Percentiles rank a stretch among this genome's conserved stretches.
Conservation (phyloP, 805 yeast genomes). For the Myxozyma kluyveri region DNA sequence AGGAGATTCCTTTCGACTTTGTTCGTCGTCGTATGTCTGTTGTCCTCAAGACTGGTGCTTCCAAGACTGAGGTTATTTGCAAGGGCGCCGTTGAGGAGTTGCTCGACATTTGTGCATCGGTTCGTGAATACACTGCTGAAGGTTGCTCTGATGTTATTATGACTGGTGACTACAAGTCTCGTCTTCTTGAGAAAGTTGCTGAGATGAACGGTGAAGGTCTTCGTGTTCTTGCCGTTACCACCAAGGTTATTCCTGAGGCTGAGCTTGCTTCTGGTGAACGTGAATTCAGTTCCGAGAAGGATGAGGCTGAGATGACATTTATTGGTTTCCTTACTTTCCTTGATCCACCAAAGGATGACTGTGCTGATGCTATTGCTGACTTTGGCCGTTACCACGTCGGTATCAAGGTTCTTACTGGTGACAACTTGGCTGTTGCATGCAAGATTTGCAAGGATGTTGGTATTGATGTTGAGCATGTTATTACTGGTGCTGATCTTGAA, state of each 20-base stretch:
- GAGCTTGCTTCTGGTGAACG: constrained; percentile 20
- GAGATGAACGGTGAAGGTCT: constrained; percentile 25
- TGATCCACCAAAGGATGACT: constrained; percentile 31
- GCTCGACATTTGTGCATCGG: constrained; percentile 19
- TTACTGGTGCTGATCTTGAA: constrained; percentile 43
- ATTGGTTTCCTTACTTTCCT: constrained; percentile 28
- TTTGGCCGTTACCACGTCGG: constrained; percentile 28
- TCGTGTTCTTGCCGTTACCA: constrained; percentile 27
- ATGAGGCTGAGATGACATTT: constrained; percentile 23
- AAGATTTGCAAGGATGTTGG: constrained; percentile 30
- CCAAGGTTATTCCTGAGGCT: constrained; percentile 14
- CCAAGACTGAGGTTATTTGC: constrained; percentile 21
- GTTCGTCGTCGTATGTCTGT: constrained; percentile 30
- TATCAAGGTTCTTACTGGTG: constrained; percentile 30
- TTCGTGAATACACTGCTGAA: constrained; percentile 19
- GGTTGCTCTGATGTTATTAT: constrained; percentile 6
- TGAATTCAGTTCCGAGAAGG: constrained; percentile 25
- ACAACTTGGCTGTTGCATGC: constrained; percentile 30
- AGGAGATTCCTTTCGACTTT: constrained; percentile 29
- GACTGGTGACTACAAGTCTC: constrained; percentile 1
- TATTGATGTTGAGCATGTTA: constrained; percentile 19
- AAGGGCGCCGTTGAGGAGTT: constrained; percentile 31
- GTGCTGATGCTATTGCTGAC: constrained; percentile 28
- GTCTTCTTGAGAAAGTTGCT: constrained; percentile 17
- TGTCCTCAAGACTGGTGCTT: constrained; percentile 14